A percentile compares a stretch with the other conserved stretches of the same genome.
Evolutionary conservation across 2,329 filamentous ascomycete species (phyloP).

Genomic region (Rutstroemia sp.): DNA sequence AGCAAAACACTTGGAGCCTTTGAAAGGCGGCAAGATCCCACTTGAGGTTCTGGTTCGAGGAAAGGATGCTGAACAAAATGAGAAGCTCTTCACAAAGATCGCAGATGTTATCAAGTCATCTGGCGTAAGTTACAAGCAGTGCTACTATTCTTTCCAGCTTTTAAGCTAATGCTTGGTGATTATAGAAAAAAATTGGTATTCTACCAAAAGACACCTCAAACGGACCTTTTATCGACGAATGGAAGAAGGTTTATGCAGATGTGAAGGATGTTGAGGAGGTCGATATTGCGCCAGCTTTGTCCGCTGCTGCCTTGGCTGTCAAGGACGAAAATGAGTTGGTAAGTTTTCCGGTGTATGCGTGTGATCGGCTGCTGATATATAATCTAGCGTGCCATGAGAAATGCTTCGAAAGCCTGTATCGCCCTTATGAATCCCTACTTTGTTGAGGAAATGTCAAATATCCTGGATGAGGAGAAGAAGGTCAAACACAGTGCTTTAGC

Average conservation of each 20-base stretch:
- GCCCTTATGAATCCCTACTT: slow-evolving; percentile 95
- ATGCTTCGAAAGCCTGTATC: slow-evolving; percentile 87
- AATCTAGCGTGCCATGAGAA: slow-evolving; percentile 73
- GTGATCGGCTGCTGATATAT: slow-evolving; percentile 10
- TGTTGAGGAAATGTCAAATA: slow-evolving; percentile 94
- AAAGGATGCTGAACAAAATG: slow-evolving; percentile 86
- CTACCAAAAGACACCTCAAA: slow-evolving; percentile 76
- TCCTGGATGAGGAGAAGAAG: slow-evolving; percentile 94
- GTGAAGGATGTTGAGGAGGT: slow-evolving; percentile 83
- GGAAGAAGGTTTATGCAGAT: slow-evolving; percentile 75
- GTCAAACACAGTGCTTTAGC: slow-evolving; percentile 82
- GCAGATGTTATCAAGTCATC: slow-evolving; percentile 79
- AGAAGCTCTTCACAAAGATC: slow-evolving; percentile 81
- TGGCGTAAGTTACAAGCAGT: slow-evolving; percentile 54
- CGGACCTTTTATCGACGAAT: slow-evolving; percentile 91
- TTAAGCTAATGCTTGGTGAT: too few species aligned
- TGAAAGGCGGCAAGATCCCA: slow-evolving; percentile 87
- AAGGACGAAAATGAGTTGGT: slow-evolving; percentile 92
- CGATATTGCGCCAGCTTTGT: slow-evolving; percentile 77
- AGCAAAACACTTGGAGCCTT: slow-evolving; percentile 88
- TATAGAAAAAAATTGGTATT: slow-evolving; percentile 79
- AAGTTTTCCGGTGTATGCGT: slow-evolving; percentile 14
- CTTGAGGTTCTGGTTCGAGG: slow-evolving; percentile 87
- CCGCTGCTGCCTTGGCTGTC: slow-evolving; percentile 74
- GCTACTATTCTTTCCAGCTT: too few species aligned